A percentile compares a stretch with the other conserved stretches of the same genome.
Evolutionary conservation across 352 stramenopile species (phyloP).

Genomic region (Aphanomyces astaci): DNA sequence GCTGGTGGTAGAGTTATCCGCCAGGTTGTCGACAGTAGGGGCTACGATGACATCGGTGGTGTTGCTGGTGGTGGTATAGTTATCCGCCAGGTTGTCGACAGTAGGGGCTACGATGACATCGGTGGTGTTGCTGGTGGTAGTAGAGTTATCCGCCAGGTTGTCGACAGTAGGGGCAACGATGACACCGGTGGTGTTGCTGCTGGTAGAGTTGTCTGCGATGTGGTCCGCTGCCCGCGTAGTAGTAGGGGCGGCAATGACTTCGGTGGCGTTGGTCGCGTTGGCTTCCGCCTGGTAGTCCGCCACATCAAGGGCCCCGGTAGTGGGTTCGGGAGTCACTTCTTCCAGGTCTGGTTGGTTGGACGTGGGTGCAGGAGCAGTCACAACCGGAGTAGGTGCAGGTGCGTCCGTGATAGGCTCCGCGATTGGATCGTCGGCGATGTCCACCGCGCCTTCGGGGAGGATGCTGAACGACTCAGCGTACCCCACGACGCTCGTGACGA

Average conservation of each 20-base stretch:
- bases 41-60: neutral
- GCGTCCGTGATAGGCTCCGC: neutral
- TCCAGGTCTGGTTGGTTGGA: too few relatives aligned
- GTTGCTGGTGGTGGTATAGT: neutral
- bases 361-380: neutral
- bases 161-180: neutral
- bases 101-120: neutral
- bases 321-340: neutral
- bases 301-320: neutral
- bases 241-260: neutral
- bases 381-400: neutral
- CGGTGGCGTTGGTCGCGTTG: neutral
- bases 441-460: neutral
- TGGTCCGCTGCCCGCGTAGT: neutral
- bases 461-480: conserved; percentile 17
- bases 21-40: neutral
- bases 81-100: neutral
- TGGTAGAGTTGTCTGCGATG: neutral
- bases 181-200: neutral
- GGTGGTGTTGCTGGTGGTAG: neutral
- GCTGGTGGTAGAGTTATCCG: neutral
- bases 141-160: neutral
- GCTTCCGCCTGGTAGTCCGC: neutral
- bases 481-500: conserved; percentile 9
- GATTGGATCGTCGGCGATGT: neutral